phyloP scores from a whole-genome alignment of 2,329 filamentous ascomycete genomes.

The Xylariales sp. region DNA sequence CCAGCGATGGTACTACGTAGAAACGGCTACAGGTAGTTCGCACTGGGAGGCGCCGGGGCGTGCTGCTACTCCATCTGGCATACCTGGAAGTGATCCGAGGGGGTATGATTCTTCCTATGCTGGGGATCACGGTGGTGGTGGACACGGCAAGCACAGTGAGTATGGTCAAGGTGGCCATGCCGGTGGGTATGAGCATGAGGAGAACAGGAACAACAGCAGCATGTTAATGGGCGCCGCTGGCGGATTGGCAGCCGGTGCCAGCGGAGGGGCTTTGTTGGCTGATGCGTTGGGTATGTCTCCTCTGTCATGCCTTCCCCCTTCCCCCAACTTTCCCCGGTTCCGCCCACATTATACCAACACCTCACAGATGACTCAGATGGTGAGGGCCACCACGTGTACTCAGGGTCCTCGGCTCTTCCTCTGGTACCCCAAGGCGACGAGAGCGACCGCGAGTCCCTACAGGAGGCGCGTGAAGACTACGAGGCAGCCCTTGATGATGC shows the following conservation, averaged over 20 bases:
- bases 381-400: conserved; percentile 16
- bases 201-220: conserved; percentile 38
- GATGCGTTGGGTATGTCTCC: conserved; percentile 46
- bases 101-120: conserved; percentile 8
- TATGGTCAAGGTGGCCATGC: too few relatives aligned
- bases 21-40: conserved; percentile 54
- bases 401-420: conserved; percentile 8
- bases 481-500: conserved; percentile 42
- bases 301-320: too few relatives aligned
- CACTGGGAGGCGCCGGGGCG: conserved; percentile 23
- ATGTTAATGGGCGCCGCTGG: conserved; percentile 52
- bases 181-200: conserved; percentile 20
- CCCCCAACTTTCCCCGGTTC: neutral
- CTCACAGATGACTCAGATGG: conserved; percentile 25
- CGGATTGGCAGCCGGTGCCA: conserved; percentile 50
- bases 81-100: conserved; percentile 3
- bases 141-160: too few relatives aligned
- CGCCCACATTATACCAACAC: too few relatives aligned
- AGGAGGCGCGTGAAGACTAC: conserved; percentile 33
- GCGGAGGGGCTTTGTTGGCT: conserved; percentile 53
- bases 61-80: conserved; percentile 1
- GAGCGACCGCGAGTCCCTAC: conserved; percentile 26
- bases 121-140: conserved; percentile 11
- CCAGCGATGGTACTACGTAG: conserved; percentile 62
- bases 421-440: conserved; percentile 11